These are phyloP conservation scores for Phytophthora meadii DNA, from an alignment of 352 stramenopile species.

Conservation along the genomic window DNA sequence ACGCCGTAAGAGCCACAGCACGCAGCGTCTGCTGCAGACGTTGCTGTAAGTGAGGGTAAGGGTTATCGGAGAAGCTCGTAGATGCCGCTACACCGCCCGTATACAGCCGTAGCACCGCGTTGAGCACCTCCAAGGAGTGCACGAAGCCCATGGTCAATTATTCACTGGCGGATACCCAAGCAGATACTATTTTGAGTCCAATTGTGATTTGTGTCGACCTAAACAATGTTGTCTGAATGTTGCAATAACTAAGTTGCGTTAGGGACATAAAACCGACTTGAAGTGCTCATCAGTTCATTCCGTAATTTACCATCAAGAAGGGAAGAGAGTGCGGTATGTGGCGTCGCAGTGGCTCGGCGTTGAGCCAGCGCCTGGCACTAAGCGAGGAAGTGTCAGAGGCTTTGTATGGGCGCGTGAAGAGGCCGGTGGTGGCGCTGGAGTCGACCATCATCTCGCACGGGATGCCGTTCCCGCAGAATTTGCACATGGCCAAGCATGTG, in stretches of 20 bases:
- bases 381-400: conserved; percentile 63
- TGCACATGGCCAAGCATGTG: conserved; percentile 92
- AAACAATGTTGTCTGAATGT: neutral
- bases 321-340: conserved; percentile 32
- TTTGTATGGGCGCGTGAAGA: conserved; percentile 47
- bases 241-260: neutral
- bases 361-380: conserved; percentile 53
- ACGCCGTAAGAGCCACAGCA: conserved; percentile 47
- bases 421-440: conserved; percentile 95
- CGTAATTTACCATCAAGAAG: neutral
- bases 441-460: conserved; percentile 99
- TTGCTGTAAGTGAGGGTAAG: conserved; percentile 59
- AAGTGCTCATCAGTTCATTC: neutral
- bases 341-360: conserved; percentile 47
- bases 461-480: conserved; percentile 98
- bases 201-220: conserved; percentile 3
- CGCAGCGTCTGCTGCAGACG: conserved; percentile 60
- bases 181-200: too few relatives aligned
- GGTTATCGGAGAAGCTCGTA: conserved; percentile 13
- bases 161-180: conserved; percentile 2
- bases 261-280: neutral
- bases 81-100: conserved; percentile 10
- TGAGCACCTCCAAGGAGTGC: conserved; percentile 59
- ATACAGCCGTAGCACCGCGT: conserved; percentile 49
- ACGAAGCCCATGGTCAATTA: conserved; percentile 45